Evolutionary conservation across 2,329 filamentous ascomycete genomes (phyloP), one percentile per base, ranked within the genome.

Genomic region (Ophiostoma sp.): DNA sequence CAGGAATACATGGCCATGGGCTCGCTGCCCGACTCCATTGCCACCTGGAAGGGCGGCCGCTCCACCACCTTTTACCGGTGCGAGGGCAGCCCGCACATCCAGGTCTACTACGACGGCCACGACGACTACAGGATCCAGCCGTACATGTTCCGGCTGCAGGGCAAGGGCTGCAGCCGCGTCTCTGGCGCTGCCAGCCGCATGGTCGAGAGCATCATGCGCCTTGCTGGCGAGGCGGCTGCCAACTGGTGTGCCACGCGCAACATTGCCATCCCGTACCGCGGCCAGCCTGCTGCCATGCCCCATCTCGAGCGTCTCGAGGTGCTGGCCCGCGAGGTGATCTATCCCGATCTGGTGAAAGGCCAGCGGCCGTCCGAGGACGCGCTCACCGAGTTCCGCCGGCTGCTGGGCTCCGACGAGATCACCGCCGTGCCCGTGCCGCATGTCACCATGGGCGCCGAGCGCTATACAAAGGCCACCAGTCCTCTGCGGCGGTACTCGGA

Each of bases 401-500:
- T 85, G 31, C 72, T 83, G 57, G 88, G 88, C 27, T 78, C 80
- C 27, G 81, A 85, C 68, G 82, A 85, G 72, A 77, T 88, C 15
- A 83, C 84, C 10, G 80, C 83, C n/a, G 77, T 76, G 3, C 83
- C 87, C 0, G 84, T 82, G 10, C 84, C 84, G 5, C 84, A 89
- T 77, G 83, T 85, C 72, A 80, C 84, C 64, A 81, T 90, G 71
- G 89, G 88, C 23, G 76, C 85, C 1, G 82, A 86, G 69, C 84
- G 85, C 79, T 89, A 90, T 77, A 80, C 85, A 71, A 89, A 88
- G 74, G 84, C 84, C 54, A 90, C 89, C 8, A 89, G 86, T 67
- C 89, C 89, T 23, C 81, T 91, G n/a, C 86, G 89, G 44, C 84
- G 89, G 62, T 90, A 84, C 77, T 78, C 81, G 5, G 89, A 91